These are phyloP conservation scores for Malus domestica DNA, from an alignment of 306 rosid species.

Conservation along the genomic window DNA sequence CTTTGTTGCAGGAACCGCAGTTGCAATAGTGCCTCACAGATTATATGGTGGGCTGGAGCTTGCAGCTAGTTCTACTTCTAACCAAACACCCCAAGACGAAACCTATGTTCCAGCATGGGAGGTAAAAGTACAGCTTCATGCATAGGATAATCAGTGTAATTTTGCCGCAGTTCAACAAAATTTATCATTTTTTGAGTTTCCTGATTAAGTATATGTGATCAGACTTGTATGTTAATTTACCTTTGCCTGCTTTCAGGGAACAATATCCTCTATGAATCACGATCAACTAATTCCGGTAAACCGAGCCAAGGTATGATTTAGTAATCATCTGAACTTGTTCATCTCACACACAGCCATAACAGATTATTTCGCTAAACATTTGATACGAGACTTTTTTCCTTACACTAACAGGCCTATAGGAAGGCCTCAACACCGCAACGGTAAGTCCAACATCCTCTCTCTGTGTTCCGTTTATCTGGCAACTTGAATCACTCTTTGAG, in stretches of 20 bases:
- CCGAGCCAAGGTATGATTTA: neutral
- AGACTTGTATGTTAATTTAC: neutral
- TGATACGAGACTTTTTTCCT: neutral
- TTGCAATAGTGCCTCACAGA: neutral
- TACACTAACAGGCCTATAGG: neutral
- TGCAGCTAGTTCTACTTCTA: neutral
- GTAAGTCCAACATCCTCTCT: neutral
- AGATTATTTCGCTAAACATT: neutral
- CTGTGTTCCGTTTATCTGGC: neutral
- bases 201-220: neutral
- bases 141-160: no score
- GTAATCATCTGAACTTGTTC: neutral
- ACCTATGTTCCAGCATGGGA: neutral
- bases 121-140: neutral
- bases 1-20: neutral
- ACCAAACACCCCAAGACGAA: neutral
- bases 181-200: no score
- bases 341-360: neutral
- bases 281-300: neutral
- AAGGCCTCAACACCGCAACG: neutral
- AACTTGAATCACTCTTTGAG: constrained; percentile 4
- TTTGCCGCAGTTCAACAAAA: no score
- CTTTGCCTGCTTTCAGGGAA: neutral
- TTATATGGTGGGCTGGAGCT: neutral
- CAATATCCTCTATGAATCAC: neutral